Evolutionary conservation across 139 green algal species (phyloP), one percentile per base, ranked within the genome.

Genomic region (Penium margaritaceum): DNA sequence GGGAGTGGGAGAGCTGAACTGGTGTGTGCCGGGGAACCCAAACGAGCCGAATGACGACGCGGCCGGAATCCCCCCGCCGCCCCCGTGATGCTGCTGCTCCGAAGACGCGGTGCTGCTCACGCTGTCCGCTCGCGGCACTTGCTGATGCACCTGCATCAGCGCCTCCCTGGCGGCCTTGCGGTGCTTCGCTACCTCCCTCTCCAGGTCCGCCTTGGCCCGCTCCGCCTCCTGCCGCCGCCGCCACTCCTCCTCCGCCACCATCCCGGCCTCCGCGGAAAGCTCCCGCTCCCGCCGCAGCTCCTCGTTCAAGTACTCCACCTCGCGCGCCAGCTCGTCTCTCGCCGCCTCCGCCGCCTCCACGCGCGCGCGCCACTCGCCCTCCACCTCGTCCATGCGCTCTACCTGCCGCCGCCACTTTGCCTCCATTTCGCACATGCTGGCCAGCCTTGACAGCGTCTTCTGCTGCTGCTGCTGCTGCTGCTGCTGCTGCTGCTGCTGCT

Each of bases 191-290:
- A 60, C 24, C 51, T 60, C 24, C 15, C 51, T n/a, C 21, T 60
- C 51, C 21, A 60, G 21, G 15, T 60, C 51, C 15, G 24, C 30
- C 51, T 60, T 60, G 24, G 30, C 51, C 51, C 51, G 51, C 19
- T 60, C 51, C n/a, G 30, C 2, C 21, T 60, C 51, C 51, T 60
- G 51, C 51, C 51, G 51, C 19, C 30, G 29, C 51, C 30, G 51
- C 51, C 51, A 60, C 51, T 60, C 51, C 51, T 60, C 24, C 51
- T 60, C 51, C 14, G 51, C 51, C 51, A 60, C 30, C 51, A 60
- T 24, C 51, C 51, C 51, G 12, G 51, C 51, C 51, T 60, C 51
- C 0, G 51, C 51, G 3, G 51, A 60, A 0, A 60, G 51, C 4
- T 60, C 51, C 3, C 51, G 29, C 51, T 60, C 51, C 51, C 5